Evolutionary conservation across 208 protist genomes (phyloP).

Genomic region (Crithidia thermophila): DNA sequence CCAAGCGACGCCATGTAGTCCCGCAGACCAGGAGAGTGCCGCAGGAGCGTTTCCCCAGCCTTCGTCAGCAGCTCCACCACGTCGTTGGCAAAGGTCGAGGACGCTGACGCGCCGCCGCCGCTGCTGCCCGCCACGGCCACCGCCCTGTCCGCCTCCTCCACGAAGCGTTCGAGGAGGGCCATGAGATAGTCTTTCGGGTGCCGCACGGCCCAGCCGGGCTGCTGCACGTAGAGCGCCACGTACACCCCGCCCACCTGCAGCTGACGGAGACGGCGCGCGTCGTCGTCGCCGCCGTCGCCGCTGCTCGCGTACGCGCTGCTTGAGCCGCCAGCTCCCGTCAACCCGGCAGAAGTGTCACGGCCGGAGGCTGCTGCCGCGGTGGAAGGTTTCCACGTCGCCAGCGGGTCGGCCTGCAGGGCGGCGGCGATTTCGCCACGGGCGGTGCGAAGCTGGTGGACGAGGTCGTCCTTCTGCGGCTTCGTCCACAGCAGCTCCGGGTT

Average conservation of each 20-base stretch:
- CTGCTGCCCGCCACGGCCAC: background rate
- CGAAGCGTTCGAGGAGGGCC: constrained; percentile 66
- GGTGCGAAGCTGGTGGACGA: constrained; percentile 33
- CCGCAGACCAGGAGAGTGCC: constrained; percentile 42
- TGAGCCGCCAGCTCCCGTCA: background rate
- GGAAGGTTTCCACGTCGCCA: constrained; percentile 51
- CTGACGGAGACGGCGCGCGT: constrained; percentile 26
- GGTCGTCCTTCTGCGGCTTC: constrained; percentile 56
- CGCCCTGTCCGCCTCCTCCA: constrained; percentile 27
- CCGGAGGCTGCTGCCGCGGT: constrained; percentile 13
- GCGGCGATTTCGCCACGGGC: constrained; percentile 40
- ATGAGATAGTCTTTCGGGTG: constrained; percentile 84
- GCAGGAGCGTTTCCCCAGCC: constrained; percentile 48
- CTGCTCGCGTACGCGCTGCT: background rate
- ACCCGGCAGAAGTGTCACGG: background rate
- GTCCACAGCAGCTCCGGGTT: constrained; percentile 96
- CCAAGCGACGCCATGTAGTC: constrained; percentile 73
- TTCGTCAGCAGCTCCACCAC: constrained; percentile 58
- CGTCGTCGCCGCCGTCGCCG: background rate
- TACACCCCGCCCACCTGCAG: constrained; percentile 85
- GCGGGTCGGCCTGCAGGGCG: constrained; percentile 35
- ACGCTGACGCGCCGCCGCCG: background rate
- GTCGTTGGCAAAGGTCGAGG: background rate
- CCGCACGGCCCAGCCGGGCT: constrained; percentile 81
- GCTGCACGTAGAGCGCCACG: constrained; percentile 72